Conservation (phyloP, 768 basidiomycete species). For the Kwoniella mangroviensis region DNA sequence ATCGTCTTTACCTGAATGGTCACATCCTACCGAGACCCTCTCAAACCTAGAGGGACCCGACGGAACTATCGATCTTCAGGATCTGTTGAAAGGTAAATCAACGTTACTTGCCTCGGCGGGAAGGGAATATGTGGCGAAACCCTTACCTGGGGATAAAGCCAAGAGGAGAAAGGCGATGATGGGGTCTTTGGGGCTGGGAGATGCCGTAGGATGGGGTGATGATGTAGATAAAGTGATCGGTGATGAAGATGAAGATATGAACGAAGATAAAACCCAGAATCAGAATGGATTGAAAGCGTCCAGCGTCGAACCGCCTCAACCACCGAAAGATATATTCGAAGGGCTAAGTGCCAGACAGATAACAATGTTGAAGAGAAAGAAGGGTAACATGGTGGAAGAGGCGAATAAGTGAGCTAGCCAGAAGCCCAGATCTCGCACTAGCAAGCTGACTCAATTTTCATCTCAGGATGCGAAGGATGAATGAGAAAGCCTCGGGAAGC, state of each 20-base stretch:
- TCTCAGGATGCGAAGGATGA: slow-evolving; percentile 42
- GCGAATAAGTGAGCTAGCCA: slow-evolving; percentile 48
- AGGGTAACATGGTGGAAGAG: slow-evolving; percentile 71
- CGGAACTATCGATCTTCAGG: slow-evolving; percentile 59
- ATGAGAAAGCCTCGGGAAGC: slow-evolving; percentile 27
- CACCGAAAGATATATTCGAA: slow-evolving; percentile 51
- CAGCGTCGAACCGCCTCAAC: slow-evolving; percentile 18
- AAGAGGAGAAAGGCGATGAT: slow-evolving; percentile 50
- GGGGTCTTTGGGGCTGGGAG: slow-evolving; percentile 49
- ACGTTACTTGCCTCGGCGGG: slow-evolving; percentile 89
- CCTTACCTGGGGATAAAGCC: slow-evolving; percentile 39
- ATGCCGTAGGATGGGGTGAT: slow-evolving; percentile 50
- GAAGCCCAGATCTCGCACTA: not conserved
- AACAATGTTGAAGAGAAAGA: slow-evolving; percentile 91
- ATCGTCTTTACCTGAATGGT: slow-evolving; percentile 67
- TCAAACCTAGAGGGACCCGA: not conserved
- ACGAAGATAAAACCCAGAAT: slow-evolving; percentile 1
- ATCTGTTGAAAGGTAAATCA: slow-evolving; percentile 71
- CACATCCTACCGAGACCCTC: not conserved
- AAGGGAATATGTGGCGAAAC: slow-evolving; percentile 72
- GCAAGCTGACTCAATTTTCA: slow-evolving; percentile 10
- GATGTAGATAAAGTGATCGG: slow-evolving; percentile 52
- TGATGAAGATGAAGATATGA: slow-evolving; percentile 44
- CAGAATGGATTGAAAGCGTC: slow-evolving; percentile 10
- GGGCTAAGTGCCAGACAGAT: slow-evolving; percentile 87